Evolutionary conservation across 129 eudicot species (phyloP).

Genomic region (Pseudognaphalium luteoalbum): DNA sequence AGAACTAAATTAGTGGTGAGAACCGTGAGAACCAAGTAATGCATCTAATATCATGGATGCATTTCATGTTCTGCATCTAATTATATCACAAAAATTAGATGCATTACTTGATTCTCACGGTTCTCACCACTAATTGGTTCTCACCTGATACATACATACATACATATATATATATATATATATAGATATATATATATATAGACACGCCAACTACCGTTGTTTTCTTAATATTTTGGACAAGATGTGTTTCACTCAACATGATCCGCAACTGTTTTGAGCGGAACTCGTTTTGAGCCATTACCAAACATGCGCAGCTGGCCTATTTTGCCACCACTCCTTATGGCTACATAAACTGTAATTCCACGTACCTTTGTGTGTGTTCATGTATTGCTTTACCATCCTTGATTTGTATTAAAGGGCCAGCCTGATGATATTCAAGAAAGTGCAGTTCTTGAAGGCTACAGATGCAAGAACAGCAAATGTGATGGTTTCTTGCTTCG

Average conservation of each 20-base stretch:
- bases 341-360: neutral
- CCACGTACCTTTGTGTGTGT: neutral
- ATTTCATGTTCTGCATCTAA: too few species aligned
- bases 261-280: neutral
- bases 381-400: constrained; percentile 19
- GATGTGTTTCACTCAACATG: neutral
- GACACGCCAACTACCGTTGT: neutral
- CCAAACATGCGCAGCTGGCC: neutral
- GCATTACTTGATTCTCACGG: too few species aligned
- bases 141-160: too few species aligned
- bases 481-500: constrained; percentile 88
- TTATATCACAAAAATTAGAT: too few species aligned
- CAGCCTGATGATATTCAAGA: constrained; percentile 76
- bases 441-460: constrained; percentile 94
- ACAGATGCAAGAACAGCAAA: constrained; percentile 60
- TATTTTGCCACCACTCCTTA: neutral
- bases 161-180: too few species aligned
- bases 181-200: too few species aligned
- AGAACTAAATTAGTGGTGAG: too few species aligned
- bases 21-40: too few species aligned
- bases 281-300: neutral
- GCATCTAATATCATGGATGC: too few species aligned
- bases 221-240: neutral
- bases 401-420: constrained; percentile 50
- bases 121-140: too few species aligned